Evolutionary conservation across 1,139 yeast species (phyloP).

Genomic region (Sugiyamaella castrensis): DNA sequence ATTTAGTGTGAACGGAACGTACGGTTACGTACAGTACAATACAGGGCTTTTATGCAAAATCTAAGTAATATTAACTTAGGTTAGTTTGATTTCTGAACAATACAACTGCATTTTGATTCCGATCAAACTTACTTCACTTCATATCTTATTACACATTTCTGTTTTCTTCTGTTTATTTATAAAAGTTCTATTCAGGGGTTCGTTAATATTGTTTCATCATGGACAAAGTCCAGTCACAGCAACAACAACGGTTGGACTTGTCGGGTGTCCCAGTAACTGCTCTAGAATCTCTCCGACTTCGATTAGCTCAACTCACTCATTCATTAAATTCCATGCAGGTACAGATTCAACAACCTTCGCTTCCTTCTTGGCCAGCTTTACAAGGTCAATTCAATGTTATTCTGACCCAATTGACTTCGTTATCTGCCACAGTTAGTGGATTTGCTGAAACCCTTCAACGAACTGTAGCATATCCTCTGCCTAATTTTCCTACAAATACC

Average conservation of each 20-base stretch:
- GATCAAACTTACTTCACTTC: too few relatives aligned
- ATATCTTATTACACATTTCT: too few relatives aligned
- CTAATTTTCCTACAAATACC: conserved; percentile 77
- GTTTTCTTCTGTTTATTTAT: too few relatives aligned
- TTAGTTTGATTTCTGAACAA: too few relatives aligned
- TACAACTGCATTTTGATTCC: too few relatives aligned
- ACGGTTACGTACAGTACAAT: too few relatives aligned
- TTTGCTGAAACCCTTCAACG: conserved; percentile 57
- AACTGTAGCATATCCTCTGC: conserved; percentile 79
- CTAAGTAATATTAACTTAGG: too few relatives aligned
- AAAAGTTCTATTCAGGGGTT: too few relatives aligned
- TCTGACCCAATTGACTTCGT: conserved; percentile 73
- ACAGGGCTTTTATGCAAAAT: too few relatives aligned
- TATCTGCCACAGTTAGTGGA: conserved; percentile 63
- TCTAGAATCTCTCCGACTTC: conserved; percentile 56
- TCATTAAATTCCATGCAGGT: conserved; percentile 35
- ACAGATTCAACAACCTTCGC: conserved; percentile 36
- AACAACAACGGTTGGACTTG: conserved; percentile 21
- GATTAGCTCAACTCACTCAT: conserved; percentile 51
- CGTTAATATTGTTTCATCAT: not conserved
- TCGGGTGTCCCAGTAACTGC: conserved; percentile 57
- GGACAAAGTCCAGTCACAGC: not conserved
- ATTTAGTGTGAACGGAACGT: too few relatives aligned
- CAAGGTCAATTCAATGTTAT: conserved; percentile 84
- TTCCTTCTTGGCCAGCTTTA: conserved; percentile 48